Base-by-base conservation (phyloP, 2,329 filamentous ascomycete species). In the Neofusicoccum laricinum region DNA sequence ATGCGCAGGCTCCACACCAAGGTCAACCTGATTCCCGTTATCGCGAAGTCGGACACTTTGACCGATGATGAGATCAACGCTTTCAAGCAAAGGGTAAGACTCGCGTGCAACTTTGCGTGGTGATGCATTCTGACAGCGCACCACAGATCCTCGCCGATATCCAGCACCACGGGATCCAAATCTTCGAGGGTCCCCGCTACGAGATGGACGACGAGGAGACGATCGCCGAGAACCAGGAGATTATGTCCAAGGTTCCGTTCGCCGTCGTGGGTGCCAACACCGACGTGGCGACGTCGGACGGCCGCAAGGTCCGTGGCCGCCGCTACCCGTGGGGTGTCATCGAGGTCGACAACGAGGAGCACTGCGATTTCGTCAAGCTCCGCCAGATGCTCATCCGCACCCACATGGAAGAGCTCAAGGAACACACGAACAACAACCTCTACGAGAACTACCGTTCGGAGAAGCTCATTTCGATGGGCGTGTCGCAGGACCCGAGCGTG, bases 381-480 rank as follows among this genome's bases (percentile, higher is more conserved):
- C 93, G 95, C 80, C 95, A 99, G 82, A 99, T 99, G 95, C 88
- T 99, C 71, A 98, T 99, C 84, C 91, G 95, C 79, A 99, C 95
- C 64, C 95, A 99, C 86, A 99, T 99, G 95, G 95, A 99, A 80
- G 95, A 99, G 84, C 92, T 99, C 84, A 99, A 99, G 89, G 95
- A 99, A 85, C 92, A 99, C 85, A 99, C 95, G 80, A 99, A 98
- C 89, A 99, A 99, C 84, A 87, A 86, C 70, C 85, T 99, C 73
- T 99, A 99, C 84, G 95, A 99, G 86, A 98, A 98, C 87, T 99
- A 99, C 90, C 90, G 95, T 81, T 97, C 94, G 75, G 95, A 98
- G 84, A 99, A 99, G 88, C 92, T 99, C 75, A 93, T 94, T 71
- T 89, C 90, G 72, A 98, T 99, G 94, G 95, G 95, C 78, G 94